These are phyloP conservation scores for Cryptosporidium viatorum DNA, from an alignment of 169 alveolate species.

Conservation along the genomic window DNA sequence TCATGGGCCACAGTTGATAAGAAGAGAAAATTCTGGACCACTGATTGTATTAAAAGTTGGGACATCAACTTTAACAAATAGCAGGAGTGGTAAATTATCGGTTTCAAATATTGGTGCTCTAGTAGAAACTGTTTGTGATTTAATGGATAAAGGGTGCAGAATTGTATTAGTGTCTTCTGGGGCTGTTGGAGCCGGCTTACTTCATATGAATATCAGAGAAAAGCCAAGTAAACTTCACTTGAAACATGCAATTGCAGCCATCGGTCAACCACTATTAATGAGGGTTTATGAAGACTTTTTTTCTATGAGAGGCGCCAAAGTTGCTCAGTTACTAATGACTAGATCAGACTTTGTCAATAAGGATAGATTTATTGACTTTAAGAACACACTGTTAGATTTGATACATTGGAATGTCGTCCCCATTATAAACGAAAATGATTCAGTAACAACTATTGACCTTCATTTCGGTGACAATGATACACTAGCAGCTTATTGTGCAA, in stretches of 20 bases:
- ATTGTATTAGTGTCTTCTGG: slow-evolving; percentile 79
- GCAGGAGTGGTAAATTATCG: slow-evolving; percentile 51
- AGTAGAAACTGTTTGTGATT: slow-evolving; percentile 76
- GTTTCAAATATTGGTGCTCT: slow-evolving; percentile 77
- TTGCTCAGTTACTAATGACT: slow-evolving; percentile 75
- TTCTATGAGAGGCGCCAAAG: slow-evolving; percentile 74
- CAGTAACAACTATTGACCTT: slow-evolving; percentile 75
- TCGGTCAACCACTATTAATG: slow-evolving; percentile 82
- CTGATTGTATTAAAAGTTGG: slow-evolving; percentile 80
- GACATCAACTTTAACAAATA: slow-evolving; percentile 77
- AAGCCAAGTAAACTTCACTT: slow-evolving; percentile 72
- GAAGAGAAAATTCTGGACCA: slow-evolving; percentile 77
- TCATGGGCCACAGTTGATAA: slow-evolving; percentile 66
- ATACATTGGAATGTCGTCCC: slow-evolving; percentile 79
- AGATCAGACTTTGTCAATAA: slow-evolving; percentile 74
- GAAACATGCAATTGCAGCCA: slow-evolving; percentile 82
- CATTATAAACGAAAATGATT: slow-evolving; percentile 80
- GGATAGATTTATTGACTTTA: slow-evolving; percentile 74
- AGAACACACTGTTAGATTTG: slow-evolving; percentile 41
- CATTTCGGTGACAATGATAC: slow-evolving; percentile 81
- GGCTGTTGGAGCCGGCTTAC: slow-evolving; percentile 81
- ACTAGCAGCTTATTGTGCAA: slow-evolving; percentile 80
- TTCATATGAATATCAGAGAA: slow-evolving; percentile 60
- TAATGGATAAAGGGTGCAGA: slow-evolving; percentile 65
- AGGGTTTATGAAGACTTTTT: slow-evolving; percentile 77